These are phyloP conservation scores for Fusarium multiceps DNA, from an alignment of 2,329 filamentous ascomycete genomes.

Conservation along the genomic window DNA sequence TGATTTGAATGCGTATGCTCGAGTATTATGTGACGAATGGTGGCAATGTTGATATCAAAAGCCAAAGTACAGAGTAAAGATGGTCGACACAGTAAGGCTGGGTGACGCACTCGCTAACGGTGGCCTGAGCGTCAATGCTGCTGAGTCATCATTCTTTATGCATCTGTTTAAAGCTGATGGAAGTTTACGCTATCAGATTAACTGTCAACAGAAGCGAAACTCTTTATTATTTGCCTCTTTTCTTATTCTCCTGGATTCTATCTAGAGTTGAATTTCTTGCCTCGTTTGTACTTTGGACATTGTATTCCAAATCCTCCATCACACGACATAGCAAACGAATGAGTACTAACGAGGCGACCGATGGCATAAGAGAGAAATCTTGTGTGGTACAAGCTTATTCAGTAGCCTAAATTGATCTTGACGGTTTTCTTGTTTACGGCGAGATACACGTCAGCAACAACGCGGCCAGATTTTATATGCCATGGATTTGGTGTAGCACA, in stretches of 20 bases:
- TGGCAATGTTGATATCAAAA: slow-evolving; percentile 24
- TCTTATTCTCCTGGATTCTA: neutral
- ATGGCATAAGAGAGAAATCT: neutral
- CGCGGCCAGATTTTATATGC: neutral
- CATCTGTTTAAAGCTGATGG: neutral
- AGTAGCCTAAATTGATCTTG: neutral
- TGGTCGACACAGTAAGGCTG: slow-evolving; percentile 22
- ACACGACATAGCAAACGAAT: neutral
- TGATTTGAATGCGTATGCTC: slow-evolving; percentile 10
- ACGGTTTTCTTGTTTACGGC: neutral
- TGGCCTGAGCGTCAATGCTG: neutral
- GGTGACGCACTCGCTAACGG: slow-evolving; percentile 40
- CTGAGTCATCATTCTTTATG: slow-evolving; percentile 16
- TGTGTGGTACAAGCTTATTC: neutral
- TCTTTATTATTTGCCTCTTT: neutral
- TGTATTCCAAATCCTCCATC: neutral
- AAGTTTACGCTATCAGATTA: neutral
- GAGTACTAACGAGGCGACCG: neutral
- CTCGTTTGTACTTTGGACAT: neutral
- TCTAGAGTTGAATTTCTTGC: no score
- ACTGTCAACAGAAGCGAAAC: neutral
- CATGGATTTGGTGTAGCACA: neutral
- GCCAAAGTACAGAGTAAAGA: neutral
- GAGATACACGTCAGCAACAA: neutral
- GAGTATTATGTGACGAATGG: slow-evolving; percentile 23